Evolutionary conservation across 2,329 filamentous ascomycete species (phyloP), one percentile per base, ranked within the genome.

Genomic region (Fusarium sarcochroum): DNA sequence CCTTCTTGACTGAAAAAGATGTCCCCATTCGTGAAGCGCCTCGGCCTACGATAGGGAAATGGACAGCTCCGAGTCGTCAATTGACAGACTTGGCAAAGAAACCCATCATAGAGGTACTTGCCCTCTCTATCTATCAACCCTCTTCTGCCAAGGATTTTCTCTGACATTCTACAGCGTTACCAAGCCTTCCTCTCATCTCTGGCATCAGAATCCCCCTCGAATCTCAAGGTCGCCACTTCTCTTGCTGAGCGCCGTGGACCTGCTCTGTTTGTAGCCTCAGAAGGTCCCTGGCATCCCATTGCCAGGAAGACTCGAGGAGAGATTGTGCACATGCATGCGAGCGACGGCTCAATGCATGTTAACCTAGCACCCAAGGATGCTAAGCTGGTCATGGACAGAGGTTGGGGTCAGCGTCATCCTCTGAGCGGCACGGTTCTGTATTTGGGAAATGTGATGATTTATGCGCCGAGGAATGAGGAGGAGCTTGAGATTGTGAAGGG

Each of bases 41-140:
- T n/a, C 57, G 56, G 42, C 66, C 66, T 1, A 41, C 6, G 13
- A 49, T 69, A 17, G 66, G 66, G 4, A 52, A 20, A 6, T 69
- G 66, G 66, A 63, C 66, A 41, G 66, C 50, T 25, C 66, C 66
- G 9, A 69, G 61, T 40, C 66, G 66, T 9, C 66, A 69, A 34
- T 21, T 69, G 21, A 66, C 56, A 6, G 66, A 63, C 7, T 7
- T 32, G 3, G 57, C 59, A 9, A 32, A 27, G 5, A 27, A 62
- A 11, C 15, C 37, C 10, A 46, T 62, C 8, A 55, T 62, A 6
- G 41, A 62, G 7, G 59, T 44, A 21, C 17, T 35, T 18, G 8
- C n/a, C 8, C 13, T 32, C 5, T 23, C 14, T 4, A 2, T 2
- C 3, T 4, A 23, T n/a, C 1, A 9, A 3, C 2, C 1, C 2